Evolutionary conservation across 495 filamentous ascomycete genomes (phyloP).

Genomic region (Talaromyces proteolyticus): DNA sequence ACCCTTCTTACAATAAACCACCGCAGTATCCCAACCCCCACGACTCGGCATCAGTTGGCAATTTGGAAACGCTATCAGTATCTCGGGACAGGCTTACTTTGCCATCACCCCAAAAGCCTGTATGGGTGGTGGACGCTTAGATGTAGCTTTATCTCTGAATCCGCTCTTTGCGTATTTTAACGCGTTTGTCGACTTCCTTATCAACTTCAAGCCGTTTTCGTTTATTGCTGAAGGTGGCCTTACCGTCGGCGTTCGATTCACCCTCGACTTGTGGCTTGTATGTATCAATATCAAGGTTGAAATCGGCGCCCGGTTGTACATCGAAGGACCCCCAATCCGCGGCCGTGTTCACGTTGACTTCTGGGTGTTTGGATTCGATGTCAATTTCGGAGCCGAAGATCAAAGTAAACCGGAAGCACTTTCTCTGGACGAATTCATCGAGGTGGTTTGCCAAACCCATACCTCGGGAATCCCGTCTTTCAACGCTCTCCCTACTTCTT

Average conservation of each 20-base stretch:
- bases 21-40: conserved; percentile 33
- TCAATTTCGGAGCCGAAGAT: conserved; percentile 33
- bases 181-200: conserved; percentile 38
- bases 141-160: conserved; percentile 19
- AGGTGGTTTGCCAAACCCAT: no score
- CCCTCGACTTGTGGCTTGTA: conserved; percentile 27
- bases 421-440: neutral
- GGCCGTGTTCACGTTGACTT: conserved; percentile 29
- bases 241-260: conserved; percentile 30
- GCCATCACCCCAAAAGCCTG: conserved; percentile 44
- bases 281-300: conserved; percentile 20
- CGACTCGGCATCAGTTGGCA: conserved; percentile 38
- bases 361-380: conserved; percentile 32
- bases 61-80: conserved; percentile 19
- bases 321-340: conserved; percentile 29
- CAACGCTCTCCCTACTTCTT: no score
- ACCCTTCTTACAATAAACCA: conserved; percentile 30
- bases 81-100: conserved; percentile 42
- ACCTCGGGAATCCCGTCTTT: no score
- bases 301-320: conserved; percentile 25
- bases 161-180: conserved; percentile 35
- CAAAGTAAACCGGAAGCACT: neutral
- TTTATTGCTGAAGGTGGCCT: conserved; percentile 32
- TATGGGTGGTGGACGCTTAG: conserved; percentile 40
- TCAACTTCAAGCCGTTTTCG: conserved; percentile 45